Evolutionary conservation across 2,329 filamentous ascomycete genomes (phyloP).

Genomic region (Colletotrichum tropicicola): DNA sequence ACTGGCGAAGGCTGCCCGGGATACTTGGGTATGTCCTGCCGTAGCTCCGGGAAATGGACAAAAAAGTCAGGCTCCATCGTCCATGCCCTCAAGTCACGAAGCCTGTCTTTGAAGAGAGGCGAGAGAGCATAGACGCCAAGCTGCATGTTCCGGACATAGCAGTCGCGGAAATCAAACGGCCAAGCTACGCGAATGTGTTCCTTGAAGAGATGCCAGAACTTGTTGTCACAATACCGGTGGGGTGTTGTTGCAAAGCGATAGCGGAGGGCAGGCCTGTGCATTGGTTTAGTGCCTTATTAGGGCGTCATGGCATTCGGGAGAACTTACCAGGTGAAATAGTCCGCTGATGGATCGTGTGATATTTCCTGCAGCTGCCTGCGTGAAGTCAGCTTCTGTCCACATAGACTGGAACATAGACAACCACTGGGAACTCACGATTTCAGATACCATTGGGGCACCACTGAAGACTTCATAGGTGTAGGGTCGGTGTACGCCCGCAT

Average conservation of each 20-base stretch:
- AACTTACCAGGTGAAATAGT: conserved; percentile 7
- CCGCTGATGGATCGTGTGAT: not conserved
- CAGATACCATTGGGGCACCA: conserved; percentile 10
- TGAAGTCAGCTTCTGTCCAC: not conserved
- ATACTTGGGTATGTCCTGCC: conserved; percentile 39
- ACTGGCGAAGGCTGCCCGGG: not conserved
- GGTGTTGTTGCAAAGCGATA: conserved; percentile 39
- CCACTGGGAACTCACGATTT: not conserved
- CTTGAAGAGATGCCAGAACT: conserved; percentile 38
- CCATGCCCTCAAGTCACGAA: conserved; percentile 38
- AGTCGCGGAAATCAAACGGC: conserved; percentile 36
- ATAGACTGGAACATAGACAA: not conserved
- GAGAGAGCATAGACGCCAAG: conserved; percentile 36
- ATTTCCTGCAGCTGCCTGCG: not conserved
- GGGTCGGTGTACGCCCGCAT: conserved; percentile 38
- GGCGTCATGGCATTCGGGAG: too few species aligned
- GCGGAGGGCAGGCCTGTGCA: conserved; percentile 37
- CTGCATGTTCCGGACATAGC: conserved; percentile 34
- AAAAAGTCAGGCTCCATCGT: conserved; percentile 40
- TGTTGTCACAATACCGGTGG: conserved; percentile 40
- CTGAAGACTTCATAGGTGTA: not conserved
- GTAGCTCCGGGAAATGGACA: conserved; percentile 36
- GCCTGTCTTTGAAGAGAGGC: conserved; percentile 32
- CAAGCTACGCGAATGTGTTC: conserved; percentile 35
- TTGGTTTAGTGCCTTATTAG: not conserved